A percentile compares a stretch with the other conserved stretches of the same genome.
Evolutionary conservation across 805 yeast genomes (phyloP).

Genomic region (Candida pseudofarinosa): DNA sequence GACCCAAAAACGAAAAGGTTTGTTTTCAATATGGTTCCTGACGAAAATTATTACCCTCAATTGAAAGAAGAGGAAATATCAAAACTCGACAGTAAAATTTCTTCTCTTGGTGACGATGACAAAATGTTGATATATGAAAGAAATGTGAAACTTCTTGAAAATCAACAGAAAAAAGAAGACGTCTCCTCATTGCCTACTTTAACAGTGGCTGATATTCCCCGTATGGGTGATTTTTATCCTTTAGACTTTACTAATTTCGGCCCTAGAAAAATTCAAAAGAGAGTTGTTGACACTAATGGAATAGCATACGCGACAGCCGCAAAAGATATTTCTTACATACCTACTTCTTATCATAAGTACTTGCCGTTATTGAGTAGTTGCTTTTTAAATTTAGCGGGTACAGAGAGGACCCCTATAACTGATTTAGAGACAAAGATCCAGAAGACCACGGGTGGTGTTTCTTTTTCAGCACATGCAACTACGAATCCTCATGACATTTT

Average conservation of each 20-base stretch:
- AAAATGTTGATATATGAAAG: conserved; percentile 53
- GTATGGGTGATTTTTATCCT: conserved; percentile 40
- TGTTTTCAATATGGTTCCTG: conserved; percentile 75
- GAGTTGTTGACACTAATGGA: conserved; percentile 75
- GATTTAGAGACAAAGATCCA: conserved; percentile 83
- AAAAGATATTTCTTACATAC: conserved; percentile 56
- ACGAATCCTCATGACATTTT: conserved; percentile 49
- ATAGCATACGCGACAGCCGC: conserved; percentile 71
- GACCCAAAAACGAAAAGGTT: conserved; percentile 48
- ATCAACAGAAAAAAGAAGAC: conserved; percentile 69
- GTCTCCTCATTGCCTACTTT: conserved; percentile 77
- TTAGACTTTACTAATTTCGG: conserved; percentile 24
- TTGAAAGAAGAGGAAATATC: conserved; percentile 53
- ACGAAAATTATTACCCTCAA: conserved; percentile 46
- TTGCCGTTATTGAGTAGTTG: conserved; percentile 77
- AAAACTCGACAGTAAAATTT: conserved; percentile 44
- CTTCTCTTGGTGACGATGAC: conserved; percentile 50
- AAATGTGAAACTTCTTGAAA: conserved; percentile 55
- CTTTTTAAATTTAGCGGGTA: conserved; percentile 80
- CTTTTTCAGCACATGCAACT: conserved; percentile 55
- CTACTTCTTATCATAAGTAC: conserved; percentile 59
- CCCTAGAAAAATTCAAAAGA: conserved; percentile 36
- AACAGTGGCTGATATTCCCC: conserved; percentile 66
- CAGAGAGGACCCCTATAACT: conserved; percentile 63
- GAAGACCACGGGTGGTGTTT: conserved; percentile 78